phyloP scores from a whole-genome alignment of 2,329 filamentous ascomycete genomes.

The Fusarium chaquense region DNA sequence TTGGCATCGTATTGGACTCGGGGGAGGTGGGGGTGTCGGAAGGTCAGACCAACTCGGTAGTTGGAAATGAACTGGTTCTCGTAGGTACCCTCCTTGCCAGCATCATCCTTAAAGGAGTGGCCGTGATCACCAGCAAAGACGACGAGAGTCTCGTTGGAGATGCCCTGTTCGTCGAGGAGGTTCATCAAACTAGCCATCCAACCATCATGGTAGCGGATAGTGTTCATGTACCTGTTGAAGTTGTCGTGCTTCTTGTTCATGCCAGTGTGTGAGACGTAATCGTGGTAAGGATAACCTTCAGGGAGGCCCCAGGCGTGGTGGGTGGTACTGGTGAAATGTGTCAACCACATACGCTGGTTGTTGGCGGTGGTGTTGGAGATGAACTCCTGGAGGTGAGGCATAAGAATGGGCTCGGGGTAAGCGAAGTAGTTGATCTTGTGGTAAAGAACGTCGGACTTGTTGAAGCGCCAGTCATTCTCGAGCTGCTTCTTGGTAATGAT shows the following conservation, averaged over 20 bases:
- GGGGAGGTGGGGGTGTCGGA: slow-evolving; percentile 52
- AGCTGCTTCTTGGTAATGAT: slow-evolving; percentile 50
- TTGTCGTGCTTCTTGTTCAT: slow-evolving; percentile 45
- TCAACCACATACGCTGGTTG: slow-evolving; percentile 53
- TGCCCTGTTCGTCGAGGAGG: slow-evolving; percentile 50
- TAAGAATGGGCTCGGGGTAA: slow-evolving; percentile 49
- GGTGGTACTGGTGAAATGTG: slow-evolving; percentile 54
- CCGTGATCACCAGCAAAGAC: slow-evolving; percentile 54
- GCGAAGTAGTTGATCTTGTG: slow-evolving; percentile 53
- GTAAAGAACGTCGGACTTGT: slow-evolving; percentile 40
- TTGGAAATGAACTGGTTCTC: slow-evolving; percentile 50
- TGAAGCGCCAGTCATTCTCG: slow-evolving; percentile 40
- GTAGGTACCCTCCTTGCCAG: slow-evolving; percentile 49
- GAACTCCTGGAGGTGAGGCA: slow-evolving; percentile 50
- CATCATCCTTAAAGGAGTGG: slow-evolving; percentile 52
- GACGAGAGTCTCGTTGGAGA: slow-evolving; percentile 52
- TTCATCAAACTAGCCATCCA: slow-evolving; percentile 52
- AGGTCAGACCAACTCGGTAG: slow-evolving; percentile 50
- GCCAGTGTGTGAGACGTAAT: slow-evolving; percentile 45
- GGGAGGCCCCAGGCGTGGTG: slow-evolving; percentile 51
- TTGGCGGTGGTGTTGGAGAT: slow-evolving; percentile 51
- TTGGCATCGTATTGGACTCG: slow-evolving; percentile 49
- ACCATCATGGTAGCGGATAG: slow-evolving; percentile 50
- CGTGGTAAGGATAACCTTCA: slow-evolving; percentile 36
- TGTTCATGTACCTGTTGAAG: slow-evolving; percentile 52